These are phyloP conservation scores for Pyrenophora tritici-repentis DNA, from an alignment of 2,329 filamentous ascomycete species.

Conservation along the genomic window DNA sequence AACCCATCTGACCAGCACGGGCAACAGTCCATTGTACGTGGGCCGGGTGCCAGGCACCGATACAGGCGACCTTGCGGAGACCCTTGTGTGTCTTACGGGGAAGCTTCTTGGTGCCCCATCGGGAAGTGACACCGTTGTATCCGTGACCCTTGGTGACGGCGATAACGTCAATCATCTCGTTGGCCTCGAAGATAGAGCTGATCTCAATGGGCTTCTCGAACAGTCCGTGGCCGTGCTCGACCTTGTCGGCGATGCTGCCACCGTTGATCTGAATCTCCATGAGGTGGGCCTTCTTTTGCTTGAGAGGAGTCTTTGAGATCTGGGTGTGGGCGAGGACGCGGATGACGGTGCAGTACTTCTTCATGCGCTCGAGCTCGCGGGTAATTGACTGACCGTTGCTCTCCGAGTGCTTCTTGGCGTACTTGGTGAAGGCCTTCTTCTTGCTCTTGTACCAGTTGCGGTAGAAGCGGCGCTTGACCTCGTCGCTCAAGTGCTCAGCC, in stretches of 20 bases:
- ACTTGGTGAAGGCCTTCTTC: slow-evolving; percentile 99
- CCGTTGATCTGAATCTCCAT: slow-evolving; percentile 99
- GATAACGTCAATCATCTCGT: slow-evolving; percentile 99
- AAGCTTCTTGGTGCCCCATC: slow-evolving; percentile 99
- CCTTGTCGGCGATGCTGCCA: slow-evolving; percentile 94
- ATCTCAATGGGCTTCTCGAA: slow-evolving; percentile 99
- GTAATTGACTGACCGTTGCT: slow-evolving; percentile 86
- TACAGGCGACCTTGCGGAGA: slow-evolving; percentile 99
- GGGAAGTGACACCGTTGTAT: slow-evolving; percentile 93
- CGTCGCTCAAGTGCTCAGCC: slow-evolving; percentile 98
- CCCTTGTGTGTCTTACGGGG: slow-evolving; percentile 99
- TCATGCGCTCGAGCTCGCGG: slow-evolving; percentile 98
- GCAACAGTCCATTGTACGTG: slow-evolving; percentile 99
- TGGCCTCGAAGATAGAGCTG: slow-evolving; percentile 95
- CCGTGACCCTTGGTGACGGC: slow-evolving; percentile 99
- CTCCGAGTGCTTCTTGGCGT: slow-evolving; percentile 99
- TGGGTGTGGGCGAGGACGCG: slow-evolving; percentile 99
- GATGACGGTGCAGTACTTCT: slow-evolving; percentile 99
- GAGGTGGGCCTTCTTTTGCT: slow-evolving; percentile 99
- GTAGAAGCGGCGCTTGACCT: slow-evolving; percentile 99
- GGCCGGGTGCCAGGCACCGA: slow-evolving; percentile 99
- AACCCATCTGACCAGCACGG: slow-evolving; percentile 99
- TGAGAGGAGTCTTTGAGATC: slow-evolving; percentile 98
- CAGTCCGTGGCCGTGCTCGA: slow-evolving; percentile 89
- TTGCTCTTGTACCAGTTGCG: slow-evolving; percentile 99